A percentile compares a stretch with the other conserved stretches of the same genome.
phyloP scores from a whole-genome alignment of 2,329 filamentous ascomycete genomes.

The Talaromyces rugulosus region DNA sequence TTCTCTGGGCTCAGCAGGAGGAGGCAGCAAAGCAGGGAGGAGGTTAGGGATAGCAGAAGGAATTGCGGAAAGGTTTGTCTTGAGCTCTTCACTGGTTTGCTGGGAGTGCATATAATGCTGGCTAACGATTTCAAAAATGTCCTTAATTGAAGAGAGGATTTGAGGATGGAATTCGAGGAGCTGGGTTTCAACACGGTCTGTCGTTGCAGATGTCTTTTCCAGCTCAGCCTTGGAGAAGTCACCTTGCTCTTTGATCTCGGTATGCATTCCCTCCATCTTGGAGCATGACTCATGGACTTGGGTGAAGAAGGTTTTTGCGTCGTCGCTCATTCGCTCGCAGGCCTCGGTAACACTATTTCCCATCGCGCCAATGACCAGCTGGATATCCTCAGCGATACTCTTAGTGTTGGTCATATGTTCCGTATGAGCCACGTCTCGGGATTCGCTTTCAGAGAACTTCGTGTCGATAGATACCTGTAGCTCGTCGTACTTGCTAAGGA shows the following conservation, averaged over 20 bases:
- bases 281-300: constrained; percentile 74
- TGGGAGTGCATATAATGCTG: constrained; percentile 89
- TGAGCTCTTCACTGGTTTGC: constrained; percentile 58
- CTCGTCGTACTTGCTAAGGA: constrained; percentile 85
- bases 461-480: constrained; percentile 71
- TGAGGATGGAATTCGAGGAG: constrained; percentile 82
- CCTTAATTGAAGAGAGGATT: constrained; percentile 78
- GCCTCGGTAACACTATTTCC: constrained; percentile 76
- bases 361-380: constrained; percentile 78
- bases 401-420: constrained; percentile 72
- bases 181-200: constrained; percentile 73
- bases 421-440: constrained; percentile 67
- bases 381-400: constrained; percentile 79
- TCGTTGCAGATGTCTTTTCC: constrained; percentile 65
- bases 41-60: constrained; percentile 53
- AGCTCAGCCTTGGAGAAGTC: constrained; percentile 77
- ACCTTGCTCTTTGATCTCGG: constrained; percentile 72
- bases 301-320: constrained; percentile 79
- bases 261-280: constrained; percentile 69
- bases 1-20: constrained; percentile 29
- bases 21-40: constrained; percentile 48
- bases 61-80: constrained; percentile 50
- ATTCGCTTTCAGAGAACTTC: constrained; percentile 67
- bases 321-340: constrained; percentile 80
- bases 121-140: constrained; percentile 76